Base-by-base conservation (phyloP, 768 basidiomycete species). In the Multifurca ochricompacta region DNA sequence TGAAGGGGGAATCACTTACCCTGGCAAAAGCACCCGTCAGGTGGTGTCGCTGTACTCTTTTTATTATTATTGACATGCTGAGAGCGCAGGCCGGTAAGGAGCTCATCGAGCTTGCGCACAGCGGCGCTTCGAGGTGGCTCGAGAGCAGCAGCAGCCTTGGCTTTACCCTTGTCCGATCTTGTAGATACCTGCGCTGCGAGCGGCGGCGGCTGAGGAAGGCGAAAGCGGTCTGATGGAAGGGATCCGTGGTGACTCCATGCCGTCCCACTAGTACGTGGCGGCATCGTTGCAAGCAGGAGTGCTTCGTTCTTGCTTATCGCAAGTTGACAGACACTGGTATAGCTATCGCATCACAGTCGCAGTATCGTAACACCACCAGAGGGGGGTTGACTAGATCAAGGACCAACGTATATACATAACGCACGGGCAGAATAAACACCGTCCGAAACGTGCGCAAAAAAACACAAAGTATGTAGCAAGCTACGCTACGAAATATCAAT, bases 1-100 rank as follows among this genome's bases (percentile, higher is more conserved):
- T 7, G 9, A 10, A 19, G 6, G 35, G 0, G 28, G 21, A 1
- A 13, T 10, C 13, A 32, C 52, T 41, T 40, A 61, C 60, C 60
- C n/a, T 61, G 53, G 50, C 60, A 59, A 42, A 60, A 61, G 34
- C 58, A 61, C 2, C 39, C 47, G 3, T 31, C 58, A 11, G 4
- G 21, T 35, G 49, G 32, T 14, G 8, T 10, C 32, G 11, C 44
- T 4, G 52, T 10, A 1, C 13, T 14, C n/a, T 6, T 43, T 35
- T 10, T 19, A 6, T 47, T 25, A 10, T 13, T 18, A 21, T 25
- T 43, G 27, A 21, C 25, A 7, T 27, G 18, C 6, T 25, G 47
- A 31, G 47, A 42, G n/a, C 4, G 27, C 41, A 58, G 41, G 23
- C 37, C 47, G 1, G 36, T 35, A 21, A 61, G 49, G 9, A 61